Evolutionary conservation across 2,329 filamentous ascomycete genomes (phyloP), one percentile per base, ranked within the genome.

Genomic region (Ceratocystis eucalypticola): DNA sequence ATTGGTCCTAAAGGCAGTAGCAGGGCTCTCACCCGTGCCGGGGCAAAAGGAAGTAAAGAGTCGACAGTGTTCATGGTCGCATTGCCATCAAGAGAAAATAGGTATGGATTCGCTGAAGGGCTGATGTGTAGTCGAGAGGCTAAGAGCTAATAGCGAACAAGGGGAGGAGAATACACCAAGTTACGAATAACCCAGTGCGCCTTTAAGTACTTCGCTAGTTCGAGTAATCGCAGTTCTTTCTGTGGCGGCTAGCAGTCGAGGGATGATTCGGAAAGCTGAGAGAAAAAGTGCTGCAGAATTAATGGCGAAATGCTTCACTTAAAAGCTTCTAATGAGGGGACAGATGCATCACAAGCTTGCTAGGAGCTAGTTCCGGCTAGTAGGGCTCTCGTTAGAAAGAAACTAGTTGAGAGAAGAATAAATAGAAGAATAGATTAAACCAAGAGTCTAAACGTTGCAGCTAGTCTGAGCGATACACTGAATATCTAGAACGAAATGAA

Each of bases 1-100:
- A 97, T 94, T 73, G 84, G 87, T 65, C 93, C 93, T 70, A 96
- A 81, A 65, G 94, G 94, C 69, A 97, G 80, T 68, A 96, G 83
- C 71, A 96, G 84, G 69, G 88, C 90, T 79, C 89, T 89, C 74
- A 97, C 85, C 82, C 89, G 88, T 78, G 91, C 93, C 74, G 91
- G 91, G 76, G 92, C 89, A 79, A 92, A 86, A 76, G 93, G 91
- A 75, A 92, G 88, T 75, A 96, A 84, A 76, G 89, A 87, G 80
- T 96, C 93, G 78, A 89, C 82, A 17, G 64, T 59, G 79, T 84
- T 87, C 91, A 96, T 96, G 74, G 78, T 88, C 80, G 76, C 78
- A 80, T 78, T 74, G 46, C 55, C 28, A 22, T 50, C 33, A n/a
- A n/a, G 17, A 37, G 30, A 8, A 25, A 8, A 37, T n/a, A 7